Percentiles rank a stretch among this genome's conserved stretches.
phyloP scores from a whole-genome alignment of 2,329 filamentous ascomycete species.

The Microcyclospora pomicola region DNA sequence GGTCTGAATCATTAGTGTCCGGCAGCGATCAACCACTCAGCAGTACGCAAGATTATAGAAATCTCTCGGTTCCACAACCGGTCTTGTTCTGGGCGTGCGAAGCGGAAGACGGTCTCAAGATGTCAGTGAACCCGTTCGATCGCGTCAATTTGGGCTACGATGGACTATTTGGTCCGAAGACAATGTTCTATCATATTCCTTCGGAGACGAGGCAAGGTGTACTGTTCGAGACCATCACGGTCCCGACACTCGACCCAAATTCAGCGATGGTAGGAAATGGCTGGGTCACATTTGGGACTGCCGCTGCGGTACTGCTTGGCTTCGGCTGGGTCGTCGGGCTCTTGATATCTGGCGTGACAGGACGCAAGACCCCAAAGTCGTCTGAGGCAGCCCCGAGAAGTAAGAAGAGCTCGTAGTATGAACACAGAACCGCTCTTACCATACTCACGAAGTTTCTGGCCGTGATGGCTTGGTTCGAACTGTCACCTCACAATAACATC shows the following conservation, averaged over 20 bases:
- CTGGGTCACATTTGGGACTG: not conserved
- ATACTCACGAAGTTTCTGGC: no score
- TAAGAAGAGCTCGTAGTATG: no score
- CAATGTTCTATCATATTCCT: conserved; percentile 64
- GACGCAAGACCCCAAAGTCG: no score
- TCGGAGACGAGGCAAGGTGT: conserved; percentile 12
- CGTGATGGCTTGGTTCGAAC: no score
- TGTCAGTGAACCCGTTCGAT: conserved; percentile 72
- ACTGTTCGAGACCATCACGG: conserved; percentile 9
- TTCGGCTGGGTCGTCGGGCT: not conserved
- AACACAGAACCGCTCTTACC: no score
- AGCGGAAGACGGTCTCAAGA: conserved; percentile 47
- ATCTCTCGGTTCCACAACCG: conserved; percentile 55
- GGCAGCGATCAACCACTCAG: conserved; percentile 20
- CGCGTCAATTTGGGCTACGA: conserved; percentile 76
- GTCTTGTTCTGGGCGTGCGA: conserved; percentile 83
- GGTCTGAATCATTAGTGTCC: conserved; percentile 1
- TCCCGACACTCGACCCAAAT: not conserved
- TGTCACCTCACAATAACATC: no score
- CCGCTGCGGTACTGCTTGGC: not conserved
- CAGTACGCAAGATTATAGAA: conserved; percentile 14
- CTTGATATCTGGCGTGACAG: no score
- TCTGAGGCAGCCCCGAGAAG: no score
- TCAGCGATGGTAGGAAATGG: not conserved
- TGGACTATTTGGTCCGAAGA: conserved; percentile 58